These are phyloP conservation scores for Leersia perrieri DNA, from an alignment of 176 grass and related monocot species.

Conservation along the genomic window DNA sequence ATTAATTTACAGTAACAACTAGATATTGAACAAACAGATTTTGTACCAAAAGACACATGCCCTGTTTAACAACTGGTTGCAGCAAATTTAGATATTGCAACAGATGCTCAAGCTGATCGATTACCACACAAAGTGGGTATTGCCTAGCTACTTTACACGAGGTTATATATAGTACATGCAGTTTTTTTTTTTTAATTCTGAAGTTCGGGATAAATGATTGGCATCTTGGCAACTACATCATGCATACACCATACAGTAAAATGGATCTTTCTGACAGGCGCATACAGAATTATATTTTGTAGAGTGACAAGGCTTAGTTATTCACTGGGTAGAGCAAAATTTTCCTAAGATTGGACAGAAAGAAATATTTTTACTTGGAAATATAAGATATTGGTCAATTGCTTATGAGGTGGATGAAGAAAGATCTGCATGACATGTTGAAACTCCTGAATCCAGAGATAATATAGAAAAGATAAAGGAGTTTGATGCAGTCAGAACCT, in stretches of 20 bases:
- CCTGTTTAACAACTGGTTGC: not conserved
- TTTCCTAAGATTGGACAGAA: constrained; percentile 3
- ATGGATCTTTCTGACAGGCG: not conserved
- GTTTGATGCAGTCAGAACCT: constrained; percentile 39
- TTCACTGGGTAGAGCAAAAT: not conserved
- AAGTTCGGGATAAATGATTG: not conserved
- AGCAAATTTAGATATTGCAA: constrained; percentile 11
- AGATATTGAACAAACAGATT: not conserved
- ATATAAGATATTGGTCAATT: not conserved
- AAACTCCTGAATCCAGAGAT: not conserved
- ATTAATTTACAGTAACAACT: not conserved
- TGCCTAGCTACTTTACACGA: constrained; percentile 6
- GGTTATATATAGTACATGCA: not conserved
- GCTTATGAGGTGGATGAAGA: constrained; percentile 8
- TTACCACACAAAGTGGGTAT: not conserved
- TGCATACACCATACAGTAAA: not conserved
- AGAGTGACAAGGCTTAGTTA: not conserved
- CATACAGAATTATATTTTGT: not conserved
- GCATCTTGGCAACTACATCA: not conserved
- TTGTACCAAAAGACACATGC: not conserved
- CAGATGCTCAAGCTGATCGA: not conserved
- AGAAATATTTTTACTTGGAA: not conserved
- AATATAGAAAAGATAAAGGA: constrained; percentile 7
- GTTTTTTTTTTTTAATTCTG: not conserved
- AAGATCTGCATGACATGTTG: not conserved